A percentile compares a stretch with the other conserved stretches of the same genome.
Evolutionary conservation across 2,329 filamentous ascomycete genomes (phyloP).

Genomic region (Aaosphaeria pasadenensis): DNA sequence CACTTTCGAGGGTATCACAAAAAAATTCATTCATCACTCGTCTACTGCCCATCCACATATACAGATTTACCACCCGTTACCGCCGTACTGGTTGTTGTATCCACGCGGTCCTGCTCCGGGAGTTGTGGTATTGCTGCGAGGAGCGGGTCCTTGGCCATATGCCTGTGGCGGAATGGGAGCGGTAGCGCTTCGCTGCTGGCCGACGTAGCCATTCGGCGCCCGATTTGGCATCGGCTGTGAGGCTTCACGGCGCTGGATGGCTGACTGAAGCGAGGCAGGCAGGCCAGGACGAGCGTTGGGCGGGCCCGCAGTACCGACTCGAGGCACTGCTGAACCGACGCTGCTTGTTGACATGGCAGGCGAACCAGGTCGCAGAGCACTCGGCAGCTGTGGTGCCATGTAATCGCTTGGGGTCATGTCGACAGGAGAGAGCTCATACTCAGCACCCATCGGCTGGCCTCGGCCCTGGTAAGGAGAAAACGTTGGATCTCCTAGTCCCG

Average conservation of each 20-base stretch:
- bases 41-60: neutral
- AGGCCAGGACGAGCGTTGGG: conserved; percentile 25
- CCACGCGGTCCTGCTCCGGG: conserved; percentile 15
- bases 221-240: conserved; percentile 29
- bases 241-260: conserved; percentile 35
- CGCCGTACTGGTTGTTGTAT: conserved; percentile 12
- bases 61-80: neutral
- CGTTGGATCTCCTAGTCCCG: conserved; percentile 14
- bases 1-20: neutral
- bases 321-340: conserved; percentile 15
- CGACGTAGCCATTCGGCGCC: conserved; percentile 18
- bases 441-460: conserved; percentile 18
- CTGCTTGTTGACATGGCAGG: conserved; percentile 15
- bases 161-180: conserved; percentile 29
- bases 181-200: conserved; percentile 33
- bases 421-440: conserved; percentile 35
- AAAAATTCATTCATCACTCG: neutral
- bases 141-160: conserved; percentile 18
- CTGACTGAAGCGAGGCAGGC: conserved; percentile 30
- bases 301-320: conserved; percentile 27
- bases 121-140: conserved; percentile 13
- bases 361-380: conserved; percentile 24
- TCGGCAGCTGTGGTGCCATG: conserved; percentile 21
- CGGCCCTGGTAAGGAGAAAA: conserved; percentile 33
- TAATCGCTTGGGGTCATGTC: conserved; percentile 22